Base-by-base conservation (phyloP, 129 eudicot species). In the Lonicera japonica region DNA sequence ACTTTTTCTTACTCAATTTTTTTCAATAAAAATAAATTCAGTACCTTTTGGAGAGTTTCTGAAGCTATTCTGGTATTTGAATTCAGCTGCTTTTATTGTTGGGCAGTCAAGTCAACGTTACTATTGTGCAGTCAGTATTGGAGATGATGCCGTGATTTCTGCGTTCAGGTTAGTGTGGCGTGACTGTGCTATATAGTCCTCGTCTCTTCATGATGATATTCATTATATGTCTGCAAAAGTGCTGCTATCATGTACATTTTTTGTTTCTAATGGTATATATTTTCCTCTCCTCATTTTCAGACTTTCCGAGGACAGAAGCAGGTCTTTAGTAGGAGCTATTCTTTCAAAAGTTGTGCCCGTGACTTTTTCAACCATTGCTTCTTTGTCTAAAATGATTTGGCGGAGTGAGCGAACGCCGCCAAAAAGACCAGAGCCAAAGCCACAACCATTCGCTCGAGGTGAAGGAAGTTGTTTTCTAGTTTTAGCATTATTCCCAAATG, bases 71-170 rank as follows among this genome's bases (percentile, higher is more conserved):
- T 79, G 83, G 89, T 88, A 78, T 80, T 85, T 83, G 88, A 92
- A 84, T 87, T 82, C 95, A 85, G 96, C 90, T 87, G 83, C 83
- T 92, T 85, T 87, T 92, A 77, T 92, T 92, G 88, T 91, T 87
- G 95, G 85, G 90, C 98, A 92, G 98, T 87, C 98, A 41, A 87
- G 96, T 73, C 91, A 88, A 56, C 98, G 87, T 22, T 92, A 92
- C 72, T 92, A 79, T 63, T 77, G 95, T 68, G 98, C 98, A 34
- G 75, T 92, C 70, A 77, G 86, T 48, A 67, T 92, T 53, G 98
- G 98, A 66, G 81, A 63, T 36, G 98, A 92, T 88, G 96, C 98
- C 64, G 98, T 79, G 61, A 92, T 92, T 67, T 92, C 98, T 63
- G 98, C 98, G 17, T 92, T 82, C 80, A 85, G 98, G 98, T 92